Percentiles rank a stretch among this genome's conserved stretches.
phyloP scores from a whole-genome alignment of 2,329 filamentous ascomycete species.

The Diaporthe citriasiana region DNA sequence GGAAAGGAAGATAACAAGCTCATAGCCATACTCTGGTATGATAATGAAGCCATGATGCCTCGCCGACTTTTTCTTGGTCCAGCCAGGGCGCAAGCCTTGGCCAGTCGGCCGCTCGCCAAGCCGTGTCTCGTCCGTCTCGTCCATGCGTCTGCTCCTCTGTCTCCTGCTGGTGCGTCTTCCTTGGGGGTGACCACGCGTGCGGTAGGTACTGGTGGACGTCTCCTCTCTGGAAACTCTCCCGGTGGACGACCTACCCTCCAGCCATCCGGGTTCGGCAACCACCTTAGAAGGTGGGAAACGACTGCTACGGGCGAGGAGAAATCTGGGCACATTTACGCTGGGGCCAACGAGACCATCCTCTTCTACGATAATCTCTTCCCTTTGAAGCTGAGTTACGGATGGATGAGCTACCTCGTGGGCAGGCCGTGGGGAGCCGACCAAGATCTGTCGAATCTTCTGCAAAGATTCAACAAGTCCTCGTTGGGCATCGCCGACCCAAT shows the following conservation, averaged over 20 bases:
- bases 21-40: conserved; percentile 19
- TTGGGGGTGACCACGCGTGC: background rate
- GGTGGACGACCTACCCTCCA: background rate
- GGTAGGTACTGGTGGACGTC: background rate
- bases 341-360: conserved; percentile 83
- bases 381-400: conserved; percentile 69
- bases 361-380: conserved; percentile 96
- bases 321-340: conserved; percentile 85
- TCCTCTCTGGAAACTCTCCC: background rate
- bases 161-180: conserved; percentile 33
- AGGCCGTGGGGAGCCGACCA: conserved; percentile 63
- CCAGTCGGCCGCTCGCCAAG: conserved; percentile 33
- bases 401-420: conserved; percentile 52
- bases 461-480: conserved; percentile 65
- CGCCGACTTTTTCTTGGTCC: conserved; percentile 51
- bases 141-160: conserved; percentile 1
- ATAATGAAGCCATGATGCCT: conserved; percentile 52
- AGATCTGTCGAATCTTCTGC: conserved; percentile 65
- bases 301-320: conserved; percentile 71
- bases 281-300: conserved; percentile 55
- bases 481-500: conserved; percentile 67
- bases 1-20: conserved; percentile 25
- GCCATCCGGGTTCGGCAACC: background rate
- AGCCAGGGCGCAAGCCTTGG: conserved; percentile 50
- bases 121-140: background rate